Conservation (phyloP, 1,139 yeast species). For the Kurtzmaniella natalensis region DNA sequence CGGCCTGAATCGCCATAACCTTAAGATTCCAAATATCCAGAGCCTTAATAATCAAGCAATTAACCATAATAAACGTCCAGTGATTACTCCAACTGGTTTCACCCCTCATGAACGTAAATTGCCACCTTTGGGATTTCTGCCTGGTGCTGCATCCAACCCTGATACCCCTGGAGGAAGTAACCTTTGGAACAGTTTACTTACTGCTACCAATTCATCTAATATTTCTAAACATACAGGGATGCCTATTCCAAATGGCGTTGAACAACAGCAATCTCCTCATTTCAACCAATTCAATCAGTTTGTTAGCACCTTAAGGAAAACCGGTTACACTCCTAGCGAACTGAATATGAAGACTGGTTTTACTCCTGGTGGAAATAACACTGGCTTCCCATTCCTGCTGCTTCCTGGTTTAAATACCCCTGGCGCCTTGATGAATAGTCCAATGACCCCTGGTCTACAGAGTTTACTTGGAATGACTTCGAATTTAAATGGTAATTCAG, state of each 20-base stretch:
- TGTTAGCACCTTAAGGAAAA: slow-evolving; percentile 35
- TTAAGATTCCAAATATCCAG: slow-evolving; percentile 32
- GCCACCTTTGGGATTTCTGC: slow-evolving; percentile 51
- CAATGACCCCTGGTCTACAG: slow-evolving; percentile 46
- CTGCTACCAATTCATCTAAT: slow-evolving; percentile 23
- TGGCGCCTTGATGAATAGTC: slow-evolving; percentile 35
- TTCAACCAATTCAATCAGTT: slow-evolving; percentile 21
- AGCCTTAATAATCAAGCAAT: slow-evolving; percentile 13
- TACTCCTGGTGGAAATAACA: slow-evolving; percentile 40
- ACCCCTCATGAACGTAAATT: slow-evolving; percentile 61
- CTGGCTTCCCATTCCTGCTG: slow-evolving; percentile 28
- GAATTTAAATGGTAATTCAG: slow-evolving; percentile 1
- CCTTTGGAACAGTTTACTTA: slow-evolving; percentile 44
- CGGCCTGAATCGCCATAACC: slow-evolving; percentile 27
- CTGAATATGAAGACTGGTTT: slow-evolving; percentile 62
- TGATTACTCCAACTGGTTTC: slow-evolving; percentile 50
- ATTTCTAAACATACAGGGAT: slow-evolving; percentile 6
- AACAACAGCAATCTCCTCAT: slow-evolving; percentile 20
- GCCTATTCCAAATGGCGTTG: slow-evolving; percentile 20
- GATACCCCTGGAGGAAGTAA: slow-evolving; percentile 48
- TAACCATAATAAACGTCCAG: slow-evolving; percentile 26
- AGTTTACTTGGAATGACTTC: slow-evolving; percentile 31
- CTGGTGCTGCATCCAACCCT: slow-evolving; percentile 35
- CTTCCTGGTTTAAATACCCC: slow-evolving; percentile 45
- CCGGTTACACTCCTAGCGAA: slow-evolving; percentile 71